Evolutionary conservation across 805 yeast species (phyloP).

Genomic region (Suhomyces canberraensis): DNA sequence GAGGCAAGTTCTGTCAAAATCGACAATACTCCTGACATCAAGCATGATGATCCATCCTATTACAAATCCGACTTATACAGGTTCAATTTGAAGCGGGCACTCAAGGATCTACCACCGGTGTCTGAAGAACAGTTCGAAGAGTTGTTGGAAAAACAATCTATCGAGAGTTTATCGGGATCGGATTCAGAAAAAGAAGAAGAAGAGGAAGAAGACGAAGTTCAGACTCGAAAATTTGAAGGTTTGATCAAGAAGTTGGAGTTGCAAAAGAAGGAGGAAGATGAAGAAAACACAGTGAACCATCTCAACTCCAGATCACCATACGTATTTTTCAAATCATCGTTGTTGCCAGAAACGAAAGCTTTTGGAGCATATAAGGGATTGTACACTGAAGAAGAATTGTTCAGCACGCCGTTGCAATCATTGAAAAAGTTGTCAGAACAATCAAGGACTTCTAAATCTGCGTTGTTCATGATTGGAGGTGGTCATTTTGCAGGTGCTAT

Average conservation of each 20-base stretch:
- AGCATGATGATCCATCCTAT: slow-evolving; percentile 17
- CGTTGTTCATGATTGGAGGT: slow-evolving; percentile 91
- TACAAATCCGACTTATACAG: slow-evolving; percentile 59
- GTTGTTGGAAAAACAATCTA: slow-evolving; percentile 45
- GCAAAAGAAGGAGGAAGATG: slow-evolving; percentile 21
- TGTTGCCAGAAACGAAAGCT: slow-evolving; percentile 44
- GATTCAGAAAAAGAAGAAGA: slow-evolving; percentile 34
- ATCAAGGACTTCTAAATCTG: slow-evolving; percentile 48
- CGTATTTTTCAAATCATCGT: slow-evolving; percentile 51
- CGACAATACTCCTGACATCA: not conserved
- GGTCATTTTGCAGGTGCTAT: slow-evolving; percentile 98
- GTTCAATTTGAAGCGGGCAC: slow-evolving; percentile 54
- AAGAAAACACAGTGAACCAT: slow-evolving; percentile 43
- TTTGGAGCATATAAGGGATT: slow-evolving; percentile 69
- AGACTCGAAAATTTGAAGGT: slow-evolving; percentile 16
- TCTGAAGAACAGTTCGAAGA: slow-evolving; percentile 58
- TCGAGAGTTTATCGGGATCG: slow-evolving; percentile 59
- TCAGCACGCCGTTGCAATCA: slow-evolving; percentile 48
- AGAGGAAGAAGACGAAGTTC: slow-evolving; percentile 23
- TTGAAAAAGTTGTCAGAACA: slow-evolving; percentile 36
- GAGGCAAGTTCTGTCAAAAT: not conserved
- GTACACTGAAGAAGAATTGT: slow-evolving; percentile 39
- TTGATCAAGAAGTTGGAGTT: slow-evolving; percentile 22
- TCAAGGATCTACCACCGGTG: slow-evolving; percentile 44
- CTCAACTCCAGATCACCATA: slow-evolving; percentile 70